Conservation (phyloP, 2,329 filamentous ascomycete genomes). For the Aaosphaeria arxii region DNA sequence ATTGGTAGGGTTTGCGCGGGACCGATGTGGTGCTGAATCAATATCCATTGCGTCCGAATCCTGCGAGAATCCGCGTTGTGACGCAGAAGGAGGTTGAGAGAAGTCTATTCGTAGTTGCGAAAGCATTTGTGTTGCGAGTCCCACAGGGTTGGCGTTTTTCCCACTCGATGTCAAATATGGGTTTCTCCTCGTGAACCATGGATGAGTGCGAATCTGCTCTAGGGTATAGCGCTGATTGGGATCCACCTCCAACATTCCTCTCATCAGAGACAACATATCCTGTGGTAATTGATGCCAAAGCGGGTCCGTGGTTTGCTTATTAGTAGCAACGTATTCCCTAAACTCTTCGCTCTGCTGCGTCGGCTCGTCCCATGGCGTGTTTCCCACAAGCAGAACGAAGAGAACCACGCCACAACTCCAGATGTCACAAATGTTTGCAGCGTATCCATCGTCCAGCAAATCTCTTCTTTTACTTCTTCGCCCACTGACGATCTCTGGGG, state of each 20-base stretch:
- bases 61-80: slow-evolving; percentile 40
- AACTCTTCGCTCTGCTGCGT: slow-evolving; percentile 86
- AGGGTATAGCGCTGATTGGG: slow-evolving; percentile 75
- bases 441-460: slow-evolving; percentile 59
- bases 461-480: slow-evolving; percentile 47
- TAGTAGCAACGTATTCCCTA: slow-evolving; percentile 76
- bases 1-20: slow-evolving; percentile 21
- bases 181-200: slow-evolving; percentile 89
- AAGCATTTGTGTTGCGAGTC: slow-evolving; percentile 91
- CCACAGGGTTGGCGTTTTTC: slow-evolving; percentile 72
- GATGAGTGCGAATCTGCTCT: slow-evolving; percentile 81
- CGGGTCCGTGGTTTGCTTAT: slow-evolving; percentile 78
- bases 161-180: slow-evolving; percentile 72
- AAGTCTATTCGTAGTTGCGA: slow-evolving; percentile 89
- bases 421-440: slow-evolving; percentile 80
- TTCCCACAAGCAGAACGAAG: slow-evolving; percentile 91
- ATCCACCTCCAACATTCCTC: slow-evolving; percentile 90
- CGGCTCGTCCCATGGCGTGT: slow-evolving; percentile 97
- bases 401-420: slow-evolving; percentile 99
- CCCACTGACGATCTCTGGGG: slow-evolving; percentile 75
- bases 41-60: slow-evolving; percentile 65
- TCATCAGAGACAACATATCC: slow-evolving; percentile 74
- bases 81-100: slow-evolving; percentile 60
- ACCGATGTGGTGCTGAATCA: slow-evolving; percentile 47
- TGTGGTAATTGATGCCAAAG: slow-evolving; percentile 78